These are phyloP conservation scores for Rhizopogon vesiculosus DNA, from an alignment of 768 basidiomycete species.

Conservation along the genomic window DNA sequence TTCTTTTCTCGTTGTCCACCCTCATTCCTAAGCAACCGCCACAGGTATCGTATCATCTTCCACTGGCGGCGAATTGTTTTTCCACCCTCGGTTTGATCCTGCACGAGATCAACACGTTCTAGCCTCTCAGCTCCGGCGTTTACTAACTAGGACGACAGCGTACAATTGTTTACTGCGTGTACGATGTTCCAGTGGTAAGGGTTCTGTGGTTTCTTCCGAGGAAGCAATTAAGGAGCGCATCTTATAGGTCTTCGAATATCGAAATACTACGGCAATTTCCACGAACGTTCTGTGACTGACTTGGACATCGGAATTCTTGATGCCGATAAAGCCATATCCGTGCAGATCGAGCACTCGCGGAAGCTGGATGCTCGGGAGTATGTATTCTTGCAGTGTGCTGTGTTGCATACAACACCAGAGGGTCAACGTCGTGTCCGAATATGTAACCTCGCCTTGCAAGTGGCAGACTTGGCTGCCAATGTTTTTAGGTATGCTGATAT, in stretches of 20 bases:
- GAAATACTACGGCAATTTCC: conserved; percentile 71
- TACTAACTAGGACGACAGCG: conserved; percentile 64
- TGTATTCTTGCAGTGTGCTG: conserved; percentile 81
- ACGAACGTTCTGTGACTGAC: conserved; percentile 62
- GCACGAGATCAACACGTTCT: conserved; percentile 60
- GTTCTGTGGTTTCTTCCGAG: background rate
- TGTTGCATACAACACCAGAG: conserved; percentile 73
- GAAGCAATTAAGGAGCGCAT: background rate
- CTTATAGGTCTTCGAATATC: conserved; percentile 56
- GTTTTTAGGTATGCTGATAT: conserved; percentile 91
- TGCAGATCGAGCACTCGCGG: conserved; percentile 68
- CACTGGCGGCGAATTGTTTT: conserved; percentile 90
- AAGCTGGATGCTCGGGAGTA: conserved; percentile 65
- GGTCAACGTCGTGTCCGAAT: conserved; percentile 84
- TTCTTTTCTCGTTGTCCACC: conserved; percentile 1
- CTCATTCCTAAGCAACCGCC: conserved; percentile 3
- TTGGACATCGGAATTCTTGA: conserved; percentile 77
- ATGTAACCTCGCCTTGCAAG: conserved; percentile 80
- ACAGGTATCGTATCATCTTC: conserved; percentile 60
- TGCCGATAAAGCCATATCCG: conserved; percentile 75
- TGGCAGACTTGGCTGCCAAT: conserved; percentile 81
- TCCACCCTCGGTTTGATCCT: conserved; percentile 84
- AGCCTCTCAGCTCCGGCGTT: conserved; percentile 68
- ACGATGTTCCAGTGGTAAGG: conserved; percentile 78
- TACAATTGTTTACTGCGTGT: conserved; percentile 81